These are phyloP conservation scores for Didymella sp. DNA, from an alignment of 2,329 filamentous ascomycete species.

Conservation along the genomic window DNA sequence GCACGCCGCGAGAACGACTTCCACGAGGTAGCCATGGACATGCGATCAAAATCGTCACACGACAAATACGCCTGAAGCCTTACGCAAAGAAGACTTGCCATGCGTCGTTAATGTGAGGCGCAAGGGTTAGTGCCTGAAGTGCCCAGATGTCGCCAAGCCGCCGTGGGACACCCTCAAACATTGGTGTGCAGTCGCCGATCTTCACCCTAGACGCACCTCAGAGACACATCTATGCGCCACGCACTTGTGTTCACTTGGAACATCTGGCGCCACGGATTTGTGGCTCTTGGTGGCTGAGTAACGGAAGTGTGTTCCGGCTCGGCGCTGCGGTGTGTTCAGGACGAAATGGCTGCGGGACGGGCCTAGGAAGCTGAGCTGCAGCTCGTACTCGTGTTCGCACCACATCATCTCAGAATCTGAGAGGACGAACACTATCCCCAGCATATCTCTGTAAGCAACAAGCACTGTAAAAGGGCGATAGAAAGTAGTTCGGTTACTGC, in stretches of 20 bases:
- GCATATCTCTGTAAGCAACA: not conserved
- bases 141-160: constrained; percentile 10
- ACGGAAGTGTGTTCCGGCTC: constrained; percentile 12
- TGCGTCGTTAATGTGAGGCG: not conserved
- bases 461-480: not conserved
- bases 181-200: constrained; percentile 9
- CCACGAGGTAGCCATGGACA: constrained; percentile 82
- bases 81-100: not conserved
- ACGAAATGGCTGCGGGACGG: not conserved
- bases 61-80: constrained; percentile 44
- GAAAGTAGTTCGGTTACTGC: not conserved
- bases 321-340: constrained; percentile 7
- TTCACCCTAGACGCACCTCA: constrained; percentile 7
- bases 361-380: constrained; percentile 3
- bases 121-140: not conserved
- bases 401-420: not conserved
- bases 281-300: constrained; percentile 19
- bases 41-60: constrained; percentile 88
- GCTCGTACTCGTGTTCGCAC: not conserved
- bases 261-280: constrained; percentile 17
- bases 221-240: constrained; percentile 23
- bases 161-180: constrained; percentile 16
- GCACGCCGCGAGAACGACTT: constrained; percentile 87
- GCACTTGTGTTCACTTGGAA: constrained; percentile 5
- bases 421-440: not conserved